These are phyloP conservation scores for Epichloe baconii DNA, from an alignment of 2,329 filamentous ascomycete species.

Conservation along the genomic window DNA sequence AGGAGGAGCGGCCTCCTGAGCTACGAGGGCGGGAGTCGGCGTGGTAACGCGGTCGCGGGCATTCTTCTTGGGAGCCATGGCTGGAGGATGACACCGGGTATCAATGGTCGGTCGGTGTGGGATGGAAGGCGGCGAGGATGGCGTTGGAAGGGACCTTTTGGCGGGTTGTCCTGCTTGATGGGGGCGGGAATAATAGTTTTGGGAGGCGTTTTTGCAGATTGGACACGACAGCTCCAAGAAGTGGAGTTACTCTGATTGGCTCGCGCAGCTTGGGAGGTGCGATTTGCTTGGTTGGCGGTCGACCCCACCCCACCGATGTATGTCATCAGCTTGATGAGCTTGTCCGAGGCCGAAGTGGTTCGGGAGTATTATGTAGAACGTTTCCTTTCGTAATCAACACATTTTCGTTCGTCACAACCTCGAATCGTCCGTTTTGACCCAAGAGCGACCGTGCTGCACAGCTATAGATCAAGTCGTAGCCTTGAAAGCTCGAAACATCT, in stretches of 20 bases:
- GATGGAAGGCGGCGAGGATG: background rate
- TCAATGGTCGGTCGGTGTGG: background rate
- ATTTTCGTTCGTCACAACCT: no score
- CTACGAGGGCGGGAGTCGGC: constrained; percentile 4
- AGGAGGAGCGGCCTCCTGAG: background rate
- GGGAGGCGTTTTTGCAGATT: constrained; percentile 1
- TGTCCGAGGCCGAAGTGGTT: no score
- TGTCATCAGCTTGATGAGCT: background rate
- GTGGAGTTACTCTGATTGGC: constrained; percentile 19
- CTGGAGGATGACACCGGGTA: constrained; percentile 17
- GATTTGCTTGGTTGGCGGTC: background rate
- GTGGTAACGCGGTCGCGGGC: constrained; percentile 16
- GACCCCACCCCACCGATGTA: background rate
- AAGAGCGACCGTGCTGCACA: no score
- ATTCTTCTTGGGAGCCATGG: constrained; percentile 40
- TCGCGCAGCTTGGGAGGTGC: background rate
- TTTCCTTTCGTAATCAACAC: constrained; percentile 1
- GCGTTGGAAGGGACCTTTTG: background rate
- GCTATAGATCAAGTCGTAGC: background rate
- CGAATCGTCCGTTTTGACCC: no score
- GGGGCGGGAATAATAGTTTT: background rate
- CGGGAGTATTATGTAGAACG: background rate
- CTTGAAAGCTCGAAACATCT: background rate
- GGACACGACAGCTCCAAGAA: constrained; percentile 26
- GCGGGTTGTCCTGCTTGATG: background rate